These are phyloP conservation scores for Veloboletus limbatus DNA, from an alignment of 1,284 basidiomycete species.

Conservation along the genomic window DNA sequence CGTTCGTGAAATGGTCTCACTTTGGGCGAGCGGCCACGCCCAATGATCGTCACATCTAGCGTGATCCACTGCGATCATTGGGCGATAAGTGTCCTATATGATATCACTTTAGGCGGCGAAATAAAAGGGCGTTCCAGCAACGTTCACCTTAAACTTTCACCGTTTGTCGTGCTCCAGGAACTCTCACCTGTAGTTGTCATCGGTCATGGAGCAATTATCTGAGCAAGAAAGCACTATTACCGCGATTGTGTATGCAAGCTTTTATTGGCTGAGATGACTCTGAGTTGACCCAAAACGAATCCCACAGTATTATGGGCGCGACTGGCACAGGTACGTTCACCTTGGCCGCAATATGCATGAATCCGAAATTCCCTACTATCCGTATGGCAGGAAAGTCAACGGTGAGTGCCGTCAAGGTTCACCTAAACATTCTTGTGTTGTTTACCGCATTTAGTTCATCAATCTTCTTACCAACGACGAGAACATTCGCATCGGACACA, in stretches of 20 bases:
- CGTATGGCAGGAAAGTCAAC: slow-evolving; percentile 7
- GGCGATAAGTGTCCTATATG: slow-evolving; percentile 1
- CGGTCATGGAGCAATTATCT: background rate
- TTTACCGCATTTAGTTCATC: slow-evolving; percentile 6
- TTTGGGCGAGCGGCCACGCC: no score
- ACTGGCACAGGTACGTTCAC: slow-evolving; percentile 10
- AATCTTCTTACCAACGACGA: slow-evolving; percentile 7
- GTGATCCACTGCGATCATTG: background rate
- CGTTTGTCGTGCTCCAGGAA: background rate
- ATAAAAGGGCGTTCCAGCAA: no score
- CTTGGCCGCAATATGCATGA: no score
- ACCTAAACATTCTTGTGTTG: no score
- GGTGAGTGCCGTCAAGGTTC: background rate
- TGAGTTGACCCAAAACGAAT: background rate
- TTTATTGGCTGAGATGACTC: background rate
- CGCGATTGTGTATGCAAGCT: background rate
- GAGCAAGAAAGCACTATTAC: background rate
- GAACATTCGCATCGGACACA: slow-evolving; percentile 3
- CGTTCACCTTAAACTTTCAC: background rate
- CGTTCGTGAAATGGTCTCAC: no score
- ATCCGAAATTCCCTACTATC: background rate
- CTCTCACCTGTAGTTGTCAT: background rate
- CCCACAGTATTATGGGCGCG: slow-evolving; percentile 7
- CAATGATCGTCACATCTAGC: no score
- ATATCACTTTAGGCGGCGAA: no score